Base-by-base conservation (phyloP, 1,284 basidiomycete genomes). In the Malassezia equina region DNA sequence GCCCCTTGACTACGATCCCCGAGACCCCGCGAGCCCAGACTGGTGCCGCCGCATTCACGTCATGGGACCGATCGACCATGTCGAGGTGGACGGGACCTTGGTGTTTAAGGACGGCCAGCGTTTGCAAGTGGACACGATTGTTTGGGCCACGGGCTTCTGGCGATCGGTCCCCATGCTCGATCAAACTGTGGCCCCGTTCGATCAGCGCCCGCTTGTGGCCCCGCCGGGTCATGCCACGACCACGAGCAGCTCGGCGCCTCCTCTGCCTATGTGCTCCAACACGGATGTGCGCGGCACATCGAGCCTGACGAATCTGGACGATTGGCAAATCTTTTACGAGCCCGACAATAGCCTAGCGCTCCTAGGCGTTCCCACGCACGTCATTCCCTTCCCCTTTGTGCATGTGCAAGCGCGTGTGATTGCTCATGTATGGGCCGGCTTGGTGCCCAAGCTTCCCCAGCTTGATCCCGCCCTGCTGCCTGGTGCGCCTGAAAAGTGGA, bases 71-170 rank as follows among this genome's bases (percentile, higher is more conserved):
- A 65, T 71, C 23, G 12, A 21, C 5, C 24, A 23, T 7, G 45
- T 73, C 15, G 42, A 7, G 7, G 32, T 52, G 4, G 58, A 51
- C 34, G 54, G 54, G 19, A 21, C 25, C 13, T 34, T 64, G 3
- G 23, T 56, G 0, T 53, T 71, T 6, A 51, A 58, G 4, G 58
- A 61, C 19, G 63, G 59, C 0, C 4, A 49, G 9, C 19, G 11
- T 1, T 23, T 63, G 12, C 44, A 60, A 24, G 53, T 75, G 7
- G 65, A 71, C 27, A 49, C 62, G 34, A 62, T 73, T 40, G 51
- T 73, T 6, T 75, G 72, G 51, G 73, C 58, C 11, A 75, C 73
- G 2, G 73, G 73, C 4, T 75, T 67, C 47, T 45, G 52, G n/a
- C 68, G 62, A 39, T 60, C 64, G 24, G 54, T 62, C 15, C 63